Base-by-base conservation (phyloP, 495 filamentous ascomycete genomes). In the Penicillium steckii region DNA sequence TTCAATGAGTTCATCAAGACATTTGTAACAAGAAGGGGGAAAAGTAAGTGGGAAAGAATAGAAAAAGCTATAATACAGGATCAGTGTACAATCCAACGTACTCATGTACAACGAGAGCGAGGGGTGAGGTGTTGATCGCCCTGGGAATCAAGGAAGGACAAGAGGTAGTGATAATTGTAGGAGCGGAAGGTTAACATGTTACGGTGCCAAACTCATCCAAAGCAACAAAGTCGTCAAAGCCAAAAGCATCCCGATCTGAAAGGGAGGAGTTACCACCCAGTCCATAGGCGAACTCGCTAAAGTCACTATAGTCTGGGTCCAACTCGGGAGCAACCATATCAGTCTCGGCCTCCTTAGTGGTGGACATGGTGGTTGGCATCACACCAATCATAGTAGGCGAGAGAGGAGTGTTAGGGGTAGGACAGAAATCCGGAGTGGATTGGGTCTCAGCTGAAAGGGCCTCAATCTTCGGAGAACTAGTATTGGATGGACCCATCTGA, bases 401-500 rank as follows among this genome's bases (percentile, higher is more conserved):
- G 21, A 61, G 53, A 0, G 72, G 70, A 1, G 70, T 73, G 27
- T 64, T 67, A 12, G 72, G 72, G 0, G 72, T 69, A 0, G 68
- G 67, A 41, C 70, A 73, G 38, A 69, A 65, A 6, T 73, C 68
- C 0, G 70, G 68, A 1, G 67, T 72, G 17, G 70, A 67, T 10
- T 70, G 53, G 4, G 69, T 64, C 48, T 68, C 70, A 1, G 64
- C 56, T 1, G 64, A 62, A 4, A 64, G 32, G 9, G 58, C 33
- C 38, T 67, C 66, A 26, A 65, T 29, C 46, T 38, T 55, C 1
- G 67, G 63, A 0, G 66, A 64, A 52, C 48, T 56, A 18, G 42
- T 45, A 32, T 22, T 53, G 6, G 60, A 60, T 8, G 59, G 45
- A 7, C 43, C 22, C 7, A 50, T 37, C 32, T 53, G 56, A 21